Evolutionary conservation across 192 early-diverging fungal genomes (phyloP).

Genomic region (Coemansia sp.): DNA sequence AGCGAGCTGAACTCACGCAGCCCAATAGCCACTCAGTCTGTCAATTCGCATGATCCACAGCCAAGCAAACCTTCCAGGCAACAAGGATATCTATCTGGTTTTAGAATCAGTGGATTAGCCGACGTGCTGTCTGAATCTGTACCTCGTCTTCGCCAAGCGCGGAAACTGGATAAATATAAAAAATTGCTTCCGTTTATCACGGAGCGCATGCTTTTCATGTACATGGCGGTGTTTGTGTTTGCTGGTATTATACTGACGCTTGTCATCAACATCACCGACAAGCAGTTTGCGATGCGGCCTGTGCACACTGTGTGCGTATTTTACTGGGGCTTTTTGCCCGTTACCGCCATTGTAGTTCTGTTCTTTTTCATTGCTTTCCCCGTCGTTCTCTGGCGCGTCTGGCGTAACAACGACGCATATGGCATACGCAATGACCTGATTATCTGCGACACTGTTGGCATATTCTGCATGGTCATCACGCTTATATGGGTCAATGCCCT

Average conservation of each 20-base stretch:
- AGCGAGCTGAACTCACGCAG: slow-evolving; percentile 8
- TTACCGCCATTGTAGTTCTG: slow-evolving; percentile 18
- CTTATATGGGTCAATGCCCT: slow-evolving; percentile 43
- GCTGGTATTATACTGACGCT: slow-evolving; percentile 10
- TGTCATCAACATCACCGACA: slow-evolving; percentile 27
- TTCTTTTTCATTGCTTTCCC: slow-evolving; percentile 59
- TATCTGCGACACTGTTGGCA: slow-evolving; percentile 49
- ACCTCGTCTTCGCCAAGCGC: slow-evolving; percentile 5
- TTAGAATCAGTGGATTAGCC: neutral
- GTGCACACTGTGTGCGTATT: slow-evolving; percentile 19
- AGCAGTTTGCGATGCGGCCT: slow-evolving; percentile 29
- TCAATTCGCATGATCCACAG: neutral
- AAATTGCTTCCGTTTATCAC: slow-evolving; percentile 24
- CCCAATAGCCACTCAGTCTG: neutral
- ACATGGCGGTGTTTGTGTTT: neutral
- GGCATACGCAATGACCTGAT: slow-evolving; percentile 63
- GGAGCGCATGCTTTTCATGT: slow-evolving; percentile 27
- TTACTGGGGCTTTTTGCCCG: slow-evolving; percentile 31
- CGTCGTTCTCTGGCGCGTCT: slow-evolving; percentile 52
- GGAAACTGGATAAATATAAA: slow-evolving; percentile 27
- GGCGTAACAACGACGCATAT: slow-evolving; percentile 55
- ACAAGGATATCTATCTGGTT: neutral
- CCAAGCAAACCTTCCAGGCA: neutral
- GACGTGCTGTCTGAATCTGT: neutral
- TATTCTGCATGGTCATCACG: slow-evolving; percentile 39